Percentiles rank a stretch among this genome's conserved stretches.
phyloP scores from a whole-genome alignment of 352 stramenopile species.

The Phytophthora tentaculata region DNA sequence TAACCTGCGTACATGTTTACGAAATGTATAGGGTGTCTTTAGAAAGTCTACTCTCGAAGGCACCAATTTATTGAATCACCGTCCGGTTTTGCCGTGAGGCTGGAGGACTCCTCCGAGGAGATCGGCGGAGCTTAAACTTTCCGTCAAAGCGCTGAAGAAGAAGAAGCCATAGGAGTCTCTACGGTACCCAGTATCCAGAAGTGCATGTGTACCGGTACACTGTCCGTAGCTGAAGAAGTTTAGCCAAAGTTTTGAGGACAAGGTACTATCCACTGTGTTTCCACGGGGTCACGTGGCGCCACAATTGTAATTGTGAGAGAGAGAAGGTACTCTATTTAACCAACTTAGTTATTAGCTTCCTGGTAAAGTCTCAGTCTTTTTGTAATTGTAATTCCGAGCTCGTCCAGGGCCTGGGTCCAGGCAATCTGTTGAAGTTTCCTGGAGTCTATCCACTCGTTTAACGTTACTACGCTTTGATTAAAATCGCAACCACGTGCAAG shows the following conservation, averaged over 20 bases:
- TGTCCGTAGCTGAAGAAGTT: no score
- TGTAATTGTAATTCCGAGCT: no score
- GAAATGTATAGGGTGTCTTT: no score
- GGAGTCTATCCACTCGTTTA: constrained; percentile 21
- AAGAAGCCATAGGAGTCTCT: constrained; percentile 9
- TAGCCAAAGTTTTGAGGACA: no score
- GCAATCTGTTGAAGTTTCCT: constrained; percentile 11
- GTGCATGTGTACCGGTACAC: no score
- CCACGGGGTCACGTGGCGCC: constrained; percentile 14
- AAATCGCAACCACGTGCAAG: neutral
- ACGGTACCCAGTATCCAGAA: neutral
- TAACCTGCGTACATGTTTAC: no score
- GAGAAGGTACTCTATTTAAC: no score
- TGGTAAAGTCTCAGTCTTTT: no score
- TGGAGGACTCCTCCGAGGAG: constrained; percentile 6
- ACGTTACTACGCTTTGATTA: constrained; percentile 9
- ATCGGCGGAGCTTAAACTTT: constrained; percentile 9
- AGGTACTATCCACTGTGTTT: no score
- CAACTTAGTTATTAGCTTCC: no score
- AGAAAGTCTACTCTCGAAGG: no score
- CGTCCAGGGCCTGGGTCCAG: neutral
- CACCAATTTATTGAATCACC: neutral
- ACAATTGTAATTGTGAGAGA: no score
- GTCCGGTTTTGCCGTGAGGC: constrained; percentile 2
- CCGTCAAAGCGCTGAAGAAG: constrained; percentile 14